These are phyloP conservation scores for Boletus tomentosulus DNA, from an alignment of 768 basidiomycete genomes.

Conservation along the genomic window DNA sequence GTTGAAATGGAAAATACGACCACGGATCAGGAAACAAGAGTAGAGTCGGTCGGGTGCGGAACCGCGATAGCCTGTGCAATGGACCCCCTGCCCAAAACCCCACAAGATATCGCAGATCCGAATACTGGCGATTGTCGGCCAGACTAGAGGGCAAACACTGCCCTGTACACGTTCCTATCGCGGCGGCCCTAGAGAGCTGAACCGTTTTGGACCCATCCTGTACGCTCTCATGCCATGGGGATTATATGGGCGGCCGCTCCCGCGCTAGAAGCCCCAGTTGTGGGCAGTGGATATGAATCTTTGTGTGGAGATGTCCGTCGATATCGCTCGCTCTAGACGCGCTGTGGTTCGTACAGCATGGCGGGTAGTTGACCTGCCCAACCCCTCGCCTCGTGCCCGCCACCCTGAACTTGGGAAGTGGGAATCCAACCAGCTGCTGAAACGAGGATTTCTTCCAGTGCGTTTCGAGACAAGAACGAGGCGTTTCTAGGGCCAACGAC, in stretches of 20 bases:
- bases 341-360: not conserved
- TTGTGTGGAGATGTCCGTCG: not conserved
- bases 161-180: not conserved
- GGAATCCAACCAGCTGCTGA: not conserved
- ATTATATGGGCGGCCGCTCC: slow-evolving; percentile 14
- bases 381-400: not conserved
- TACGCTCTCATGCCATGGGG: not conserved
- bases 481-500: too few species aligned
- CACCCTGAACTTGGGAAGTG: not conserved
- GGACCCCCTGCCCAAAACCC: not conserved
- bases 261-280: not conserved
- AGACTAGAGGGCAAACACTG: too few species aligned
- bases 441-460: not conserved
- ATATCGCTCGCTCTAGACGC: not conserved
- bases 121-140: slow-evolving; percentile 25
- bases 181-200: not conserved
- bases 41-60: slow-evolving; percentile 1
- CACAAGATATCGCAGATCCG: slow-evolving; percentile 28
- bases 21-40: slow-evolving; percentile 22
- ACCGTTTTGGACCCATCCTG: not conserved
- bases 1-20: slow-evolving; percentile 3
- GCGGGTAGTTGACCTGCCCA: not conserved
- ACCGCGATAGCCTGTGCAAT: slow-evolving; percentile 6
- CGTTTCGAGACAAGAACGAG: not conserved
- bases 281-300: not conserved